Base-by-base conservation (phyloP, 306 rosid species). In the Corylus heterophylla region DNA sequence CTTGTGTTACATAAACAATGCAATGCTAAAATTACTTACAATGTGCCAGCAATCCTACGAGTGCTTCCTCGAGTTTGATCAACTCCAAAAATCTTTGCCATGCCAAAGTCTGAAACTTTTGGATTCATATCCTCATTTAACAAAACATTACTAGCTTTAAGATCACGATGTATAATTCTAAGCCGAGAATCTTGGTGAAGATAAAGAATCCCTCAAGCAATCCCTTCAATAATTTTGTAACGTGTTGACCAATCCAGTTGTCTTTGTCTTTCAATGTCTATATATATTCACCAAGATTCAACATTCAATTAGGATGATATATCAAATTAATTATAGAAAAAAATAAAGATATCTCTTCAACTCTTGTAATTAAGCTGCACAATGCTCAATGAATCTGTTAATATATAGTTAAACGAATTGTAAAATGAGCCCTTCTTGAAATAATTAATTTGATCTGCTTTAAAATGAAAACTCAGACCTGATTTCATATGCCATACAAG, bases 61-160 rank as follows among this genome's bases (percentile, higher is more conserved):
- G 90, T 85, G 74, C 45, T 78, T 71, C 68, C 86, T 70, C 73
- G 76, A 50, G 80, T 84, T 76, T 89, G 85, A 82, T 85, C 84
- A 6, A 27, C 62, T 42, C 68, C 75, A 29, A 87, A 58, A 27
- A 87, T 80, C 47, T 76, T 82, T 61, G 90, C 85, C 85, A 80
- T 54, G 0, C 89, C 91, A 81, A 88, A 88, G 27, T 90, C 87
- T 4, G 92, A 55, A 31, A 90, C 83, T 54, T 88, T 90, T 54
- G 87, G 68, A 50, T 86, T 77, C 74, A 88, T 79, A 50, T 83
- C 31, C 3, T 2, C 78, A 73, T 90, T 88, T 69, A 90, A 39
- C 12, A 88, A 62, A 31, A 90, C 45, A 31, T 88, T 90, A 37
- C 87, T 75, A 7, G 85, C 73, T 86, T 84, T 87, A 84, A 42